These are phyloP conservation scores for Epichloe typhina DNA, from an alignment of 2,329 filamentous ascomycete species.

Conservation along the genomic window DNA sequence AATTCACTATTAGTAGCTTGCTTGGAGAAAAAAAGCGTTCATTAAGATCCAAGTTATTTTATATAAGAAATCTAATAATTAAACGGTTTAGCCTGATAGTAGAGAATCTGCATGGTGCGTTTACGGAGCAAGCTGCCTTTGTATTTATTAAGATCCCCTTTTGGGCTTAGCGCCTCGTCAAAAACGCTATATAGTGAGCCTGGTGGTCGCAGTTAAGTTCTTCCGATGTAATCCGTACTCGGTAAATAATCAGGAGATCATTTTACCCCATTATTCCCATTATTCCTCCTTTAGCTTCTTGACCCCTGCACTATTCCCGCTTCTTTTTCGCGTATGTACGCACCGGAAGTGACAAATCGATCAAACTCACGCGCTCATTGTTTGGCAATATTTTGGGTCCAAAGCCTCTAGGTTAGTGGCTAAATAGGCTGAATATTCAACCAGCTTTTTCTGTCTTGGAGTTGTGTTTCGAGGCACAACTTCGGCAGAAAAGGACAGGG, in stretches of 20 bases:
- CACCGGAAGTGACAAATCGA: not conserved
- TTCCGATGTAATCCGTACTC: not conserved
- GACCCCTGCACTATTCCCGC: not conserved
- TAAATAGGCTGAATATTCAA: too few species aligned
- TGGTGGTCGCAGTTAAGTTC: not conserved
- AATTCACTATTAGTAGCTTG: too few species aligned
- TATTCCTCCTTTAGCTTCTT: not conserved
- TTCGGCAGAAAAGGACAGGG: not conserved
- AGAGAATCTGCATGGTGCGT: too few species aligned
- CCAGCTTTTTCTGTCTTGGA: not conserved
- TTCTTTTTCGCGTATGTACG: not conserved
- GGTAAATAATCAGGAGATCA: not conserved
- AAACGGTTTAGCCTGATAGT: too few species aligned
- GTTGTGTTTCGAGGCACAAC: conserved; percentile 1
- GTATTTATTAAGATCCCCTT: not conserved
- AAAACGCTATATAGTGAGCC: not conserved
- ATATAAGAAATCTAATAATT: too few species aligned
- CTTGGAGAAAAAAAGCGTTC: too few species aligned
- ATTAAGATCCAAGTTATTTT: too few species aligned
- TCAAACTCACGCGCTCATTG: not conserved
- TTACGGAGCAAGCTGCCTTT: too few species aligned
- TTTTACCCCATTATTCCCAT: not conserved
- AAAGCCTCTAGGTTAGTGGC: not conserved
- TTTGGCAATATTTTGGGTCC: not conserved
- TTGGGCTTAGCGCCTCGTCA: not conserved